Evolutionary conservation across 805 yeast genomes (phyloP), one percentile per base, ranked within the genome.

Genomic region (Saccharomycopsis selenospora): DNA sequence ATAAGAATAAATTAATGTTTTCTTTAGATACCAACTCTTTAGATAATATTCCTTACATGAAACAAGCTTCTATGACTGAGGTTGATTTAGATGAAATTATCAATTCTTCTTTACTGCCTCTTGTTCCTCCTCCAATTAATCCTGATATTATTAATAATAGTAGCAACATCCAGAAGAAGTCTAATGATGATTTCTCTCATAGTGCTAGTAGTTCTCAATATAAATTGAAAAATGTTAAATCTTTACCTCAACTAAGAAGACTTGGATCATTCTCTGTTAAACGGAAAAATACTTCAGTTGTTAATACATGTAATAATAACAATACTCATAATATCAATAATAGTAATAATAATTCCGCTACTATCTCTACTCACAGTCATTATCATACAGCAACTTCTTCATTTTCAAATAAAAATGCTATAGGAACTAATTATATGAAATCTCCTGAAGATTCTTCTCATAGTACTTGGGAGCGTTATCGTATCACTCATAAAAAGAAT

Each of bases 221-320:
- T 29, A 49, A 36, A 17, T 40, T 52, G 24, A 52, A 50, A 26
- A 52, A 33, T 24, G 55, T 40, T 13, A 46, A 45, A 18, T 52
- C 55, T 3, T 52, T 52, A 38, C 55, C 55, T 3, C 55, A 49
- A 28, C 24, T 52, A n/a, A 14, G 50, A 23, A 24, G 48, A 27
- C 42, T 46, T n/a, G 50, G 45, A 10, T 50, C 53, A 14, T 22
- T 50, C 10, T 17, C 45, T 4, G 14, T 22, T 5, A 49, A 28
- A 36, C 18, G 42, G 20, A 49, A 44, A 40, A 40, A 42, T 24
- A 29, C 47, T 14, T 10, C 14, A 8, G 28, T 7, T n/a, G n/a
- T n/a, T 17, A 20, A 10, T 17, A 14, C 29, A 27, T 27, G 20
- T 20, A 33, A 20, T 33, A 20, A 6, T 20, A 33, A 33, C n/a